Evolutionary conservation across 2,329 filamentous ascomycete genomes (phyloP).

Genomic region (Chrysoporthe cubensis): DNA sequence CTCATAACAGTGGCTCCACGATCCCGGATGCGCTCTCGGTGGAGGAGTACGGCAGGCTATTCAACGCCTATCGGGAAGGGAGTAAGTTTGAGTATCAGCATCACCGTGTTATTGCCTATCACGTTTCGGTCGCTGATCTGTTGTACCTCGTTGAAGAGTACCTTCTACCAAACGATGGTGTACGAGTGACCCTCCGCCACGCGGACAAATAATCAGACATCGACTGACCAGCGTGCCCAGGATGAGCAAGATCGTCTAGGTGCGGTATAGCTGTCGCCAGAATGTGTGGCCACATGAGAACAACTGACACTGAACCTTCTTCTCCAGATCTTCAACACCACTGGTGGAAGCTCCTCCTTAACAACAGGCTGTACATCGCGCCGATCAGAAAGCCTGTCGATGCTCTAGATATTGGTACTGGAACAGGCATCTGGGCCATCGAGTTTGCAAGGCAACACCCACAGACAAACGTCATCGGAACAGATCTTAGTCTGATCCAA

Average conservation of each 20-base stretch:
- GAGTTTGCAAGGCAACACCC: constrained; percentile 20
- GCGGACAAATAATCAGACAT: background rate
- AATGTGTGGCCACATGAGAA: background rate
- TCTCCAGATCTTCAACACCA: constrained; percentile 18
- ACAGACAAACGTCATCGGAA: constrained; percentile 24
- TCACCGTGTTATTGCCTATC: background rate
- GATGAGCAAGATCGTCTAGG: constrained; percentile 22
- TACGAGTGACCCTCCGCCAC: background rate
- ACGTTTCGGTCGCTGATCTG: background rate
- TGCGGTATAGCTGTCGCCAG: background rate
- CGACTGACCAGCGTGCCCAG: background rate
- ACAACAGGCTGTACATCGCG: constrained; percentile 9
- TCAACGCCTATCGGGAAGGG: constrained; percentile 20
- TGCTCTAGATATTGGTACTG: constrained; percentile 21
- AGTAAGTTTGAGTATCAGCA: constrained; percentile 4
- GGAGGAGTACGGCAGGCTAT: constrained; percentile 14
- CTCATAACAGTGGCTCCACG: constrained; percentile 8
- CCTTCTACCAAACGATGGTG: constrained; percentile 21
- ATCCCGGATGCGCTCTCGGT: constrained; percentile 19
- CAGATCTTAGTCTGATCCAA: constrained; percentile 32
- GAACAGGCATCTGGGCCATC: constrained; percentile 24
- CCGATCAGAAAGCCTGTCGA: constrained; percentile 1
- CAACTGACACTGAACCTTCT: background rate
- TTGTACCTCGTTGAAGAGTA: constrained; percentile 6
- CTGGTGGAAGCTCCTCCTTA: constrained; percentile 14